Conservation (phyloP, 2,329 filamentous ascomycete species). For the Pseudocercospora crystallina region DNA sequence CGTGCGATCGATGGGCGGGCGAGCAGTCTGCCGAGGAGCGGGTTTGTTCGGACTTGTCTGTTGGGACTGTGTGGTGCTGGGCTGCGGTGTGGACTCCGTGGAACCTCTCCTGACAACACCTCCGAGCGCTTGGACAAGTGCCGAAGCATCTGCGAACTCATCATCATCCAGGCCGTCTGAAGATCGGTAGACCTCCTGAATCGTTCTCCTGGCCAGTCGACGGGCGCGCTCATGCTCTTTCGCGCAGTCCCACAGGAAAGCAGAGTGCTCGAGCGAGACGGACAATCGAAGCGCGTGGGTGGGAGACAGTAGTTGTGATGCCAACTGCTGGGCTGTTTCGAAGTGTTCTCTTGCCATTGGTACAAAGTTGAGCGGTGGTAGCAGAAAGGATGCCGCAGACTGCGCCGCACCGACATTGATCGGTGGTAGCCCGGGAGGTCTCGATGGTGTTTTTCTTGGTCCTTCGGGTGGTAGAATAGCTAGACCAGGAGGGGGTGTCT, state of each 20-base stretch:
- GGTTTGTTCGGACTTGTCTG: slow-evolving; percentile 13
- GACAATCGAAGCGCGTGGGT: slow-evolving; percentile 87
- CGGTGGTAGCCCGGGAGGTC: slow-evolving; percentile 43
- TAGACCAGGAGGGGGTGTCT: slow-evolving; percentile 39
- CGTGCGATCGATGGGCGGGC: slow-evolving; percentile 30
- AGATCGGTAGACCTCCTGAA: slow-evolving; percentile 87
- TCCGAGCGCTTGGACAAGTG: slow-evolving; percentile 80
- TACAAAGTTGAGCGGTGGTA: slow-evolving; percentile 78
- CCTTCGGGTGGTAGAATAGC: slow-evolving; percentile 28
- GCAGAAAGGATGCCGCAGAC: slow-evolving; percentile 66
- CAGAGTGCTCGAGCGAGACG: slow-evolving; percentile 87
- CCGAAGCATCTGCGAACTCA: slow-evolving; percentile 88
- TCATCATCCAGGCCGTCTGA: slow-evolving; percentile 92
- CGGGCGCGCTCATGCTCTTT: slow-evolving; percentile 77
- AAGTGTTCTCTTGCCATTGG: slow-evolving; percentile 81
- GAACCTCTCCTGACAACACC: slow-evolving; percentile 82
- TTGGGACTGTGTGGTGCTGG: slow-evolving; percentile 10
- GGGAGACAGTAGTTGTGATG: slow-evolving; percentile 75
- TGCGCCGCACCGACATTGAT: slow-evolving; percentile 35
- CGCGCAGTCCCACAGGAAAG: slow-evolving; percentile 89
- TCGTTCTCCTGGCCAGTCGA: slow-evolving; percentile 74
- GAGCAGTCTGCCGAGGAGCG: slow-evolving; percentile 2
- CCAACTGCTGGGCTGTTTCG: slow-evolving; percentile 70
- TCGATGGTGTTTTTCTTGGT: slow-evolving; percentile 35
- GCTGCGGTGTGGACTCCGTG: slow-evolving; percentile 29